phyloP scores from a whole-genome alignment of 2,329 filamentous ascomycete species.

The Aspergillus sojae region DNA sequence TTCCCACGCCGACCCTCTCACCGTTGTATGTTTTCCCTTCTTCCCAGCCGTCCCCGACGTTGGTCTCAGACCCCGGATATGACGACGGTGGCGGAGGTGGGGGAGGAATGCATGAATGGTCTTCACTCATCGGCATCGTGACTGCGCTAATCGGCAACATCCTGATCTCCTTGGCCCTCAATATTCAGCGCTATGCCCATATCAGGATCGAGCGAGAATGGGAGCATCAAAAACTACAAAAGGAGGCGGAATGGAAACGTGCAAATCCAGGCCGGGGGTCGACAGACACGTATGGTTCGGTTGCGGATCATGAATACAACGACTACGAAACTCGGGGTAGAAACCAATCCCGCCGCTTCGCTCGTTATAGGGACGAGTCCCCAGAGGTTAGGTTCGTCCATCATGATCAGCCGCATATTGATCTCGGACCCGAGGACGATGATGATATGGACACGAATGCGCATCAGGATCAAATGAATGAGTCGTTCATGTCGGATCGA shows the following conservation, averaged over 20 bases:
- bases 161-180: slow-evolving; percentile 91
- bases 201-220: slow-evolving; percentile 76
- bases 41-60: slow-evolving; percentile 20
- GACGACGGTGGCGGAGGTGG: slow-evolving; percentile 22
- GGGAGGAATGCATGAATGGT: slow-evolving; percentile 61
- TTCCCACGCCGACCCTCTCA: slow-evolving; percentile 25
- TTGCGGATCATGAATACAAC: slow-evolving; percentile 25
- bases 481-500: slow-evolving; percentile 43
- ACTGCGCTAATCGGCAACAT: slow-evolving; percentile 92
- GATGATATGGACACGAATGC: slow-evolving; percentile 39
- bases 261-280: slow-evolving; percentile 24
- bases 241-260: slow-evolving; percentile 57
- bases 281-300: slow-evolving; percentile 48
- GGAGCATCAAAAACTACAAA: slow-evolving; percentile 58
- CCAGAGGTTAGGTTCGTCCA: slow-evolving; percentile 32
- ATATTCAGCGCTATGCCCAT: slow-evolving; percentile 95
- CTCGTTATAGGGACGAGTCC: slow-evolving; percentile 22
- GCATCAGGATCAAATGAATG: slow-evolving; percentile 28
- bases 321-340: slow-evolving; percentile 14
- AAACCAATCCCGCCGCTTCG: slow-evolving; percentile 9
- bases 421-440: slow-evolving; percentile 19
- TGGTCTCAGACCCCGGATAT: slow-evolving; percentile 19
- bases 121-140: slow-evolving; percentile 89
- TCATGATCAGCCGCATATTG: slow-evolving; percentile 32
- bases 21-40: slow-evolving; percentile 18